Conservation (phyloP, 768 basidiomycete genomes). For the Dictyophora rubrovolvata region DNA sequence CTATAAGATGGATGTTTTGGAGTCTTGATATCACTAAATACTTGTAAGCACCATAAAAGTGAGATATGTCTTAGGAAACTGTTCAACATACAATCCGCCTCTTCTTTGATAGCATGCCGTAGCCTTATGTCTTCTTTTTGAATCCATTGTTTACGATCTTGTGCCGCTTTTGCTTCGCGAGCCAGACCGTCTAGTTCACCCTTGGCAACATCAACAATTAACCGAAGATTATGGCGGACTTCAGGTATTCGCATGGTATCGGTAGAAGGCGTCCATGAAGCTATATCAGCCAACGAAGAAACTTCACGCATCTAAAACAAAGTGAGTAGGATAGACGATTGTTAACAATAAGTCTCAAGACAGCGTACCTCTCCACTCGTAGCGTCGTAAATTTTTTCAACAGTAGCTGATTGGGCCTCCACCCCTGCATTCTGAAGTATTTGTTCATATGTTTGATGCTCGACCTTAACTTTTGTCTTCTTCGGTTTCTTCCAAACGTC, state of each 20-base stretch:
- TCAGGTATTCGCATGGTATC: slow-evolving; percentile 90
- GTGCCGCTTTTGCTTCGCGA: slow-evolving; percentile 75
- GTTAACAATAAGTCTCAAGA: background rate
- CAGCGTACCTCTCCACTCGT: slow-evolving; percentile 71
- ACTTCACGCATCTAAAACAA: slow-evolving; percentile 68
- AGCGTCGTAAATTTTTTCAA: slow-evolving; percentile 91
- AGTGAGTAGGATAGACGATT: slow-evolving; percentile 7
- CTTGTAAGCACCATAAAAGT: background rate
- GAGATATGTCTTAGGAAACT: background rate
- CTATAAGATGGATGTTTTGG: slow-evolving; percentile 64
- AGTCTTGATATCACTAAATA: slow-evolving; percentile 64
- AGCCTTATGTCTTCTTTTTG: slow-evolving; percentile 60
- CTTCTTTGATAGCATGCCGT: slow-evolving; percentile 57
- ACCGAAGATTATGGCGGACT: slow-evolving; percentile 88
- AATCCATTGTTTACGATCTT: slow-evolving; percentile 69
- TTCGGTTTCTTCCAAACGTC: slow-evolving; percentile 82
- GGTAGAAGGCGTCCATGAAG: slow-evolving; percentile 78
- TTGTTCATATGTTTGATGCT: slow-evolving; percentile 97
- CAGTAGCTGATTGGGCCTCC: slow-evolving; percentile 35
- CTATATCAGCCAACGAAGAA: slow-evolving; percentile 70
- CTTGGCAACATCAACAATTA: slow-evolving; percentile 77
- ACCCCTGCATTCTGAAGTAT: slow-evolving; percentile 81
- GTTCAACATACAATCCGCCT: slow-evolving; percentile 56
- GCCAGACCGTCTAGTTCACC: slow-evolving; percentile 82
- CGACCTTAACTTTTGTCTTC: slow-evolving; percentile 74